Base-by-base conservation (phyloP, 1,284 basidiomycete species). In the Cutaneotrichosporon arboriforme region DNA sequence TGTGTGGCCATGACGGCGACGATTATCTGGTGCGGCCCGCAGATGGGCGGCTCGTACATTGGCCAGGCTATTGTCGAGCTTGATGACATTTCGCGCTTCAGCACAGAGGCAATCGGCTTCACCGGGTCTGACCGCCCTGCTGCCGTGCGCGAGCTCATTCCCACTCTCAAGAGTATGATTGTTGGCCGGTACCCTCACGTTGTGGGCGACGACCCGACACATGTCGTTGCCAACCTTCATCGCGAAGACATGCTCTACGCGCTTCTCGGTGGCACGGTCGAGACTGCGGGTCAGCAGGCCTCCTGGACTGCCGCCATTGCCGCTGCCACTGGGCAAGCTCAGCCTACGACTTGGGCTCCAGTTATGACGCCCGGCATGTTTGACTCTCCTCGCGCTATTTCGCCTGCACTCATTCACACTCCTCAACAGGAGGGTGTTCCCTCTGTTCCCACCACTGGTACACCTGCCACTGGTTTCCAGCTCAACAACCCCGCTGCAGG, bases 201-300 rank as follows among this genome's bases (percentile, higher is more conserved):
- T 22, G 36, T 66, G 26, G 61, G 66, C n/a, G 51, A 60, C 39
- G 55, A 59, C 15, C 51, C 55, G n/a, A 34, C 22, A 8, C 26
- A 31, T 9, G 3, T 37, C 14, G 40, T 39, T 12, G 47, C 64
- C 22, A 61, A 60, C 12, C 48, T 47, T 8, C 61, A 69, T 42
- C 62, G 61, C 13, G 69, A 71, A 51, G 67, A 73, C 52, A 72
- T 72, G 68, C 55, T 73, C 13, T 73, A 66, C 47, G 64, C 67
- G 4, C 57, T 73, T 2, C 59, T 73, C 10, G 71, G 71, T 13
- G 71, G 70, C 8, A 20, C 21, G 4, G 26, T 39, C 17, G 33
- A 45, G 10, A 31, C 26, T 10, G 26, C 26, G 10, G 26, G 26
- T 31, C 26, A 31, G 26, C 39, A 26, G 23, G 7, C 7, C 45